Percentiles rank a stretch among this genome's conserved stretches.
These are phyloP conservation scores for Moesziomyces sp. DNA, from an alignment of 1,284 basidiomycete species.

Conservation along the genomic window DNA sequence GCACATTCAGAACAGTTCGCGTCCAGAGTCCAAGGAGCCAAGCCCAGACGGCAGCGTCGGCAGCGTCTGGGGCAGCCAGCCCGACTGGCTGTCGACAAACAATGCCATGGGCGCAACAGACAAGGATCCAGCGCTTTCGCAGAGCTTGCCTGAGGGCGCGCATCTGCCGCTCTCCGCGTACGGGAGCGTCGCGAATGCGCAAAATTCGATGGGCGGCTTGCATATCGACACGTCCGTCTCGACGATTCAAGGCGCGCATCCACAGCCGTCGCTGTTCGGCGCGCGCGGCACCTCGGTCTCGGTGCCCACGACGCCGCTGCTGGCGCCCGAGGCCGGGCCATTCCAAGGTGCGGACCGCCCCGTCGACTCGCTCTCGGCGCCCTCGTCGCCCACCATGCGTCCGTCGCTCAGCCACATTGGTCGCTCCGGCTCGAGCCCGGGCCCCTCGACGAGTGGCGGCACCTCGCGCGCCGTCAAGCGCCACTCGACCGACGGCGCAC, in stretches of 20 bases:
- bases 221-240: constrained; percentile 31
- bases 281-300: constrained; percentile 35
- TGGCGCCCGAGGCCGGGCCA: constrained; percentile 33
- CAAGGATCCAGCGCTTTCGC: constrained; percentile 3
- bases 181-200: constrained; percentile 14
- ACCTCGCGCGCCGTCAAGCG: constrained; percentile 21
- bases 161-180: constrained; percentile 33
- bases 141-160: constrained; percentile 34
- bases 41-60: constrained; percentile 31
- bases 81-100: constrained; percentile 32
- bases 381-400: constrained; percentile 39
- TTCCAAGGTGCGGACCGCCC: constrained; percentile 36
- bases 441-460: constrained; percentile 15
- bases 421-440: constrained; percentile 40
- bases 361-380: constrained; percentile 46
- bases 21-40: constrained; percentile 29
- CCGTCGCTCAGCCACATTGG: constrained; percentile 34
- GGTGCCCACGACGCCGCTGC: constrained; percentile 38
- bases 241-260: constrained; percentile 7
- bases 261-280: constrained; percentile 35
- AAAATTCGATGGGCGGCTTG: constrained; percentile 7
- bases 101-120: constrained; percentile 17
- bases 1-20: constrained; percentile 34
- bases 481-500: constrained; percentile 35
- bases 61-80: constrained; percentile 19